A percentile compares a stretch with the other conserved stretches of the same genome.
These are phyloP conservation scores for Climacium dendroides DNA, from an alignment of 225 moss, liverwort and hornwort genomes.

Conservation along the genomic window DNA sequence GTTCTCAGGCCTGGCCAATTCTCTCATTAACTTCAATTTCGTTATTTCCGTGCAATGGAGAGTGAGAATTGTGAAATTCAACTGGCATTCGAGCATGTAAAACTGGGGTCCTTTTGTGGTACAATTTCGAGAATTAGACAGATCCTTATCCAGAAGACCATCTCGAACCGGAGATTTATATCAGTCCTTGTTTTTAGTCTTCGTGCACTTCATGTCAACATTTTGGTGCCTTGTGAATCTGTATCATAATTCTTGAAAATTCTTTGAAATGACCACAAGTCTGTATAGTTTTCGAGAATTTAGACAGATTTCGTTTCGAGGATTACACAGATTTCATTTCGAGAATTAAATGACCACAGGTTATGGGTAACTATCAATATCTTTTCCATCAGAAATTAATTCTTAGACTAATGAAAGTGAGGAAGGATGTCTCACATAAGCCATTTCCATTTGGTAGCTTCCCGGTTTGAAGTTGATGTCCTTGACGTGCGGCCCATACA, in stretches of 20 bases:
- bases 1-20: not conserved
- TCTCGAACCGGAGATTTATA: not conserved
- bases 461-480: conserved; percentile 11
- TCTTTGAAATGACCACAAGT: too few relatives aligned
- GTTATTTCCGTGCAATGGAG: not conserved
- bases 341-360: too few relatives aligned
- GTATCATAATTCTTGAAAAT: too few relatives aligned
- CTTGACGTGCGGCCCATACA: not conserved
- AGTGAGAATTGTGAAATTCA: too few relatives aligned
- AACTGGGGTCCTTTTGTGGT: not conserved
- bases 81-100: not conserved
- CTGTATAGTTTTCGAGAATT: too few relatives aligned
- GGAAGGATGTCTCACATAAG: not conserved
- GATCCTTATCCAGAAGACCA: not conserved
- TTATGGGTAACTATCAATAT: not conserved
- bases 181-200: too few relatives aligned
- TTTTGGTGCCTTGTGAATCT: not conserved
- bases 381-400: too few relatives aligned
- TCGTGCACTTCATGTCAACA: not conserved
- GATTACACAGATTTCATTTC: not conserved
- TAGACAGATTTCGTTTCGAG: too few relatives aligned
- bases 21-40: not conserved
- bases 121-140: too few relatives aligned
- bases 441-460: conserved; percentile 5
- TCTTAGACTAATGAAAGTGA: not conserved